Evolutionary conservation across 768 basidiomycete genomes (phyloP).

Genomic region (Lentinula sp.): DNA sequence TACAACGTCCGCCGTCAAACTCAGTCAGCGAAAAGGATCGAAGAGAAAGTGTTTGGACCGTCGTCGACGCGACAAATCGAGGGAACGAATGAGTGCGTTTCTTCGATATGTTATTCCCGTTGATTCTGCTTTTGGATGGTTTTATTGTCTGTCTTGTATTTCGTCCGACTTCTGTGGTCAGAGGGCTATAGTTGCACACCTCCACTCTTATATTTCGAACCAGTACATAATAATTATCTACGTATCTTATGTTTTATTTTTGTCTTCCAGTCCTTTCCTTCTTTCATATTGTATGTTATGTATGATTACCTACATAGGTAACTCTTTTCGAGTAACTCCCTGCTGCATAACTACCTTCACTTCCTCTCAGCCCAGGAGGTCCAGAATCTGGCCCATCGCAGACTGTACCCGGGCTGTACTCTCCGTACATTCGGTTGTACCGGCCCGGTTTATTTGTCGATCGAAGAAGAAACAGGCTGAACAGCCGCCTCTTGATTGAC

Average conservation of each 20-base stretch:
- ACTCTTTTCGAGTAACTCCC: no score
- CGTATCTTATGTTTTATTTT: background rate
- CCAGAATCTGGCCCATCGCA: no score
- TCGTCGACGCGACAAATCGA: background rate
- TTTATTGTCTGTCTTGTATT: background rate
- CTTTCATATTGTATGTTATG: no score
- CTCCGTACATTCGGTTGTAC: no score
- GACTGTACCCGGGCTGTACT: no score
- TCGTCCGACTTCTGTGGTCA: background rate
- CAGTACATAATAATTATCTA: background rate
- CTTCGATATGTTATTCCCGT: background rate
- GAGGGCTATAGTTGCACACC: background rate
- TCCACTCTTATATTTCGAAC: background rate
- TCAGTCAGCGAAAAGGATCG: conserved; percentile 1
- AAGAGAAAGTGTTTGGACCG: conserved; percentile 2
- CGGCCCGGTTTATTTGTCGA: no score
- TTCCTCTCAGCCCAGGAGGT: no score
- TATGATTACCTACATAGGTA: no score
- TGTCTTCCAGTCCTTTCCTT: background rate
- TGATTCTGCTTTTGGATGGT: background rate
- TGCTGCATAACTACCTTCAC: no score
- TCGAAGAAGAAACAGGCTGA: no score
- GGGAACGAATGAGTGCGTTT: background rate
- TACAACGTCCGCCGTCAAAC: conserved; percentile 1
- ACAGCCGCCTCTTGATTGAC: no score